Conservation (phyloP, 768 basidiomycete genomes). For the Coprinopsis cinerea region DNA sequence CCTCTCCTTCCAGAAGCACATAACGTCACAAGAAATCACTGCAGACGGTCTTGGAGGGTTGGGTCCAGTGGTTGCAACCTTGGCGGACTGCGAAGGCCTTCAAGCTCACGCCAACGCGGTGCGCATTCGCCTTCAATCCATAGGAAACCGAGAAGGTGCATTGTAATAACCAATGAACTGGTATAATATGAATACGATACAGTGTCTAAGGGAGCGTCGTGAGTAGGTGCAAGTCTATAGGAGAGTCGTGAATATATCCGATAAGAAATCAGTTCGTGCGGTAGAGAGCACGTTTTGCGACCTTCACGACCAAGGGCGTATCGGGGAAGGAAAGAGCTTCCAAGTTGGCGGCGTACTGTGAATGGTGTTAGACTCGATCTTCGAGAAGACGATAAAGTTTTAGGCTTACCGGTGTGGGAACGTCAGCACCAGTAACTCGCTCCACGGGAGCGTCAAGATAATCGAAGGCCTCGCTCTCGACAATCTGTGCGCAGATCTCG, state of each 20-base stretch:
- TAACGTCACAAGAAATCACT: conserved; percentile 93
- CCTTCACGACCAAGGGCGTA: conserved; percentile 85
- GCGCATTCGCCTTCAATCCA: conserved; percentile 58
- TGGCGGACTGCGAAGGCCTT: conserved; percentile 94
- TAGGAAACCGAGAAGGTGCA: conserved; percentile 9
- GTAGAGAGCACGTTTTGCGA: conserved; percentile 90
- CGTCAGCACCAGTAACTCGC: conserved; percentile 94
- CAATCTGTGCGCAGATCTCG: conserved; percentile 95
- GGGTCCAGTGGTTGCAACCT: conserved; percentile 81
- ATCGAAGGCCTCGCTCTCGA: conserved; percentile 97
- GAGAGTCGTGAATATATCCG: conserved; percentile 10
- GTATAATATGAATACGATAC: conserved; percentile 17
- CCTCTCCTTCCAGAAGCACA: conserved; percentile 95
- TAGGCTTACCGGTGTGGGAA: conserved; percentile 75
- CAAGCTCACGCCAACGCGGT: conserved; percentile 97
- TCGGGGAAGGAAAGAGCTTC: conserved; percentile 94
- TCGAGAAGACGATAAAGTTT: conserved; percentile 3
- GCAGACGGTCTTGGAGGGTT: conserved; percentile 65
- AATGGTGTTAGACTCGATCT: background rate
- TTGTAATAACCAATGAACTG: conserved; percentile 11
- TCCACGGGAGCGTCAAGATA: conserved; percentile 98
- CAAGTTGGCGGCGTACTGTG: conserved; percentile 83
- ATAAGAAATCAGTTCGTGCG: conserved; percentile 60
- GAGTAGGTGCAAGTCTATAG: conserved; percentile 21
- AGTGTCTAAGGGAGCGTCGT: conserved; percentile 24